Conservation (phyloP, 352 stramenopile genomes). For the Elongisporangium senticosum region DNA sequence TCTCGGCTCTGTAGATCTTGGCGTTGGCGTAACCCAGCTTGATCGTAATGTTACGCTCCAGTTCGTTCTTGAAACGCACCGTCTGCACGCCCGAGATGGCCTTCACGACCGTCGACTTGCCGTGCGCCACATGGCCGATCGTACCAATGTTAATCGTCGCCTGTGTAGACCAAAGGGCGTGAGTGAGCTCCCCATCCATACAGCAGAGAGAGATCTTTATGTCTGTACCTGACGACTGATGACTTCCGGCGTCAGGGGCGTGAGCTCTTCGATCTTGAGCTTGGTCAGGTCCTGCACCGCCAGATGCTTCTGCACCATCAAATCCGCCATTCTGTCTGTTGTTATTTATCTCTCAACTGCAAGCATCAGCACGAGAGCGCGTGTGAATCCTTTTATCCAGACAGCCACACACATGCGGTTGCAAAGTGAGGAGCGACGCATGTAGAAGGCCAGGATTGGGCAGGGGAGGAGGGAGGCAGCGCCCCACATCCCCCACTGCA, state of each 20-base stretch:
- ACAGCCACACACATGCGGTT: background rate
- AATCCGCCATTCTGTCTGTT: constrained; percentile 44
- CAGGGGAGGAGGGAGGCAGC: no score
- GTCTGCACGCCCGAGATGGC: constrained; percentile 99
- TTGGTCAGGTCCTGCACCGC: constrained; percentile 93
- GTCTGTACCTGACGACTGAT: constrained; percentile 79
- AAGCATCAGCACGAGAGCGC: background rate
- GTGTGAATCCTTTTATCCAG: no score
- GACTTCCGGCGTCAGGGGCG: constrained; percentile 97
- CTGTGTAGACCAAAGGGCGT: constrained; percentile 39
- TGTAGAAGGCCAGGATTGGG: background rate
- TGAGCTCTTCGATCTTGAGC: constrained; percentile 95
- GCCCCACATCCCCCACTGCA: background rate
- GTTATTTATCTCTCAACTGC: background rate
- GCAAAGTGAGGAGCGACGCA: background rate
- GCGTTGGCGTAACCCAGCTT: constrained; percentile 99
- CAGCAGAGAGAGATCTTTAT: background rate
- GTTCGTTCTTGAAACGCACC: constrained; percentile 98
- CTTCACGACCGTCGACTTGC: constrained; percentile 99
- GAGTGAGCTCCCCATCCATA: constrained; percentile 18
- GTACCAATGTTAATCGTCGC: constrained; percentile 99
- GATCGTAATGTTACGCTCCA: constrained; percentile 99
- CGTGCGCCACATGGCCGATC: constrained; percentile 99
- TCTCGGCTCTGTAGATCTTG: constrained; percentile 97
- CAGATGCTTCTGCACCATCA: constrained; percentile 65